phyloP scores from a whole-genome alignment of 352 stramenopile genomes.

The Pythium coloratum region DNA sequence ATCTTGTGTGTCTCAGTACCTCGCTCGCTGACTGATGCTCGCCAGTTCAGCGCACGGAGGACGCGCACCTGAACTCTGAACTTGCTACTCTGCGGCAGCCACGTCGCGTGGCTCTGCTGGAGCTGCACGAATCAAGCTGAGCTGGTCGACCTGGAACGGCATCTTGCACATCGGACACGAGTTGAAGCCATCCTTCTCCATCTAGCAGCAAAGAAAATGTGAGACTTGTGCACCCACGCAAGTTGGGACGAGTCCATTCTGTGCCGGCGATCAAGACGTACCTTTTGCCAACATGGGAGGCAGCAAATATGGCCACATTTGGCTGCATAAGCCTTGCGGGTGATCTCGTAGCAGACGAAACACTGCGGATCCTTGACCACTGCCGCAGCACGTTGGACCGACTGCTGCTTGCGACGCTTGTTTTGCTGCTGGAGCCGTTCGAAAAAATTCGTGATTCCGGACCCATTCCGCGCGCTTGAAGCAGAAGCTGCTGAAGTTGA shows the following conservation, averaged over 20 bases:
- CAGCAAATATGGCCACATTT: conserved; percentile 86
- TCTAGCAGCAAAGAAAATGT: conserved; percentile 10
- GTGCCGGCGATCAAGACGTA: conserved; percentile 20
- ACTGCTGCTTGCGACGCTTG: conserved; percentile 41
- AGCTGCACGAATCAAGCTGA: conserved; percentile 71
- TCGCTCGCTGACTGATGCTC: not conserved
- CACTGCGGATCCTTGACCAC: conserved; percentile 81
- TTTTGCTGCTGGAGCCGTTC: conserved; percentile 67
- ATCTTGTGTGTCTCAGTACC: not conserved
- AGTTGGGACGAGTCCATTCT: not conserved
- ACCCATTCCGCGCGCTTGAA: not conserved
- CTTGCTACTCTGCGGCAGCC: conserved; percentile 8
- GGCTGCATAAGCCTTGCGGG: conserved; percentile 70
- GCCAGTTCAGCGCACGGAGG: not conserved
- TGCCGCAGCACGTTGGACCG: conserved; percentile 31
- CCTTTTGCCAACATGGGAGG: conserved; percentile 82
- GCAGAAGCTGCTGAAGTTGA: not conserved
- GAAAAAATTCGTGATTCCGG: conserved; percentile 48
- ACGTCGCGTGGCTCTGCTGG: not conserved
- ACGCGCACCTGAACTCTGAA: not conserved
- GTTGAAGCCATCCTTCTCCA: conserved; percentile 66
- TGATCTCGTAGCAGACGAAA: conserved; percentile 84
- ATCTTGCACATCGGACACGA: conserved; percentile 79
- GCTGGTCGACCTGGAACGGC: conserved; percentile 61
- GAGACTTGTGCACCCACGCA: conserved; percentile 1